phyloP scores from a whole-genome alignment of 108 stramenopile genomes.

The Nannochloropsis granulata region DNA sequence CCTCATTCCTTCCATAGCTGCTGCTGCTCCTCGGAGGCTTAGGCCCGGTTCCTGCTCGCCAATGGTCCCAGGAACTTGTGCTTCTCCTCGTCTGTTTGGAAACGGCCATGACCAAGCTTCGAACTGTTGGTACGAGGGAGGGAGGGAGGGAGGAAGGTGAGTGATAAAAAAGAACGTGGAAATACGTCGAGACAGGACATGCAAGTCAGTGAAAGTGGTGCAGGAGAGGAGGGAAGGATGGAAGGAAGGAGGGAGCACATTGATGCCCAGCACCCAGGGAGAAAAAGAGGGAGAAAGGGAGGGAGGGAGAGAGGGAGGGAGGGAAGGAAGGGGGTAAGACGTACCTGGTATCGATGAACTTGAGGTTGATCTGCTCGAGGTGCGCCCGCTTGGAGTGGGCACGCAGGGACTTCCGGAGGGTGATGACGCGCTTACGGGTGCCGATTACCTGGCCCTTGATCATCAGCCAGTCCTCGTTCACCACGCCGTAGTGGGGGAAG shows the following conservation, averaged over 20 bases:
- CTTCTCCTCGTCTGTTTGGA: constrained; percentile 99
- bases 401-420: constrained; percentile 90
- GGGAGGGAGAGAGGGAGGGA: neutral
- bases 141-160: neutral
- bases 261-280: neutral
- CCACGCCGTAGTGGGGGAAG: constrained; percentile 86
- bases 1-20: neutral
- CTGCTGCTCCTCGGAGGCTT: neutral
- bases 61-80: constrained; percentile 94
- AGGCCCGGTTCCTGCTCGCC: constrained; percentile 32
- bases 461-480: constrained; percentile 99
- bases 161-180: too few species aligned
- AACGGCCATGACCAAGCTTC: constrained; percentile 98
- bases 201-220: neutral
- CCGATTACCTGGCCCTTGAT: constrained; percentile 95
- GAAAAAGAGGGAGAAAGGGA: neutral
- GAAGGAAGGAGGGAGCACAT: neutral
- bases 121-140: constrained; percentile 30
- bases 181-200: too few species aligned
- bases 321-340: neutral
- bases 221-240: neutral
- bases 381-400: constrained; percentile 77
- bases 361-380: constrained; percentile 84
- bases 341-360: constrained; percentile 94
- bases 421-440: constrained; percentile 91